Percentiles rank a stretch among this genome's conserved stretches.
phyloP scores from a whole-genome alignment of 1,284 basidiomycete genomes.

The Ustilago xerochloae region DNA sequence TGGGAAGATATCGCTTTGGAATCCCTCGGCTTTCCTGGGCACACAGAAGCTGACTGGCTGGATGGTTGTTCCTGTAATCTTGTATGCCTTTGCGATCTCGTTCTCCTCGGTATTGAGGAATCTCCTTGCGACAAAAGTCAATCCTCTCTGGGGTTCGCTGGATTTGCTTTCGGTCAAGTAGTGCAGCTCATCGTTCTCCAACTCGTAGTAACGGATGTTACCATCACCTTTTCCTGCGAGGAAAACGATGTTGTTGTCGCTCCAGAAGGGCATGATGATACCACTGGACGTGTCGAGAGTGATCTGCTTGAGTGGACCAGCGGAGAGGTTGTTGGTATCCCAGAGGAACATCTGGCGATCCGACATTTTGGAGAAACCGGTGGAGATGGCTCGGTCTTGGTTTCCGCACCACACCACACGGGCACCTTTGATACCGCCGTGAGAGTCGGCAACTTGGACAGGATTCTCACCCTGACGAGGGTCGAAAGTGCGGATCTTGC shows the following conservation, averaged over 20 bases:
- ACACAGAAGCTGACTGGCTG: constrained; percentile 94
- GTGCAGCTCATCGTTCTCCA: constrained; percentile 82
- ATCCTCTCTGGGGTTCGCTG: constrained; percentile 90
- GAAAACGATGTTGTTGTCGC: constrained; percentile 82
- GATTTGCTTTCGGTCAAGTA: constrained; percentile 83
- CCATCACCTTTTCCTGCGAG: constrained; percentile 75
- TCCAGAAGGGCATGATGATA: constrained; percentile 97
- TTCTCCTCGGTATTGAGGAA: constrained; percentile 87
- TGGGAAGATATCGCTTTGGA: constrained; percentile 95
- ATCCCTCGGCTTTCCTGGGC: constrained; percentile 87
- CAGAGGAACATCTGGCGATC: constrained; percentile 84
- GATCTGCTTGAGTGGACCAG: constrained; percentile 51
- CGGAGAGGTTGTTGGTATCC: constrained; percentile 55
- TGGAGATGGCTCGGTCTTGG: constrained; percentile 85
- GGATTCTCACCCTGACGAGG: constrained; percentile 81
- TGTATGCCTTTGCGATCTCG: constrained; percentile 95
- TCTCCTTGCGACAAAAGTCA: constrained; percentile 93
- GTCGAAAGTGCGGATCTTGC: constrained; percentile 92
- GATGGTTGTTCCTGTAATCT: constrained; percentile 79
- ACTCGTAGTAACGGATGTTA: constrained; percentile 78
- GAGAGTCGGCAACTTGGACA: constrained; percentile 84
- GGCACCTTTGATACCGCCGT: constrained; percentile 92
- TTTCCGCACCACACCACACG: constrained; percentile 92
- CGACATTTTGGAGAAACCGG: constrained; percentile 92
- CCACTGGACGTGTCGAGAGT: constrained; percentile 73